Conservation (phyloP, 352 stramenopile species). For the Lagenidium sp. region DNA sequence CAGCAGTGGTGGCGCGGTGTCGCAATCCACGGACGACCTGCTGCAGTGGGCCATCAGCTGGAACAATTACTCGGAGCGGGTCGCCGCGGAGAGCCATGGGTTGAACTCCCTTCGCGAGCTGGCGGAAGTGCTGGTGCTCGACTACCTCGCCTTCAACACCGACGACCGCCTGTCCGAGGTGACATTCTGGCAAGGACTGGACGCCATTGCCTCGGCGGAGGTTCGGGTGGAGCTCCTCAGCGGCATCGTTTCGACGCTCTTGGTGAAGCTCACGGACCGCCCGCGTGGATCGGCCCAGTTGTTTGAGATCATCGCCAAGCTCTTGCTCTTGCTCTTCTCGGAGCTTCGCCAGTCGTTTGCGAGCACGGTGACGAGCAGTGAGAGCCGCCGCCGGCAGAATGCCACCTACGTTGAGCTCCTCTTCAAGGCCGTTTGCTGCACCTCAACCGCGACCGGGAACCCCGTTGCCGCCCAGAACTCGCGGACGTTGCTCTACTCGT, state of each 20-base stretch:
- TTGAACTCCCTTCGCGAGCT: constrained; percentile 73
- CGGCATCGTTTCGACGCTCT: constrained; percentile 43
- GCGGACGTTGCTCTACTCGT: constrained; percentile 70
- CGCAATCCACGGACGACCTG: constrained; percentile 10
- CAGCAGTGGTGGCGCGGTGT: constrained; percentile 31
- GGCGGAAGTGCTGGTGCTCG: constrained; percentile 68
- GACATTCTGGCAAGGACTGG: constrained; percentile 55
- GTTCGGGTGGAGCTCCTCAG: constrained; percentile 53
- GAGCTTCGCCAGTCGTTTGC: constrained; percentile 22
- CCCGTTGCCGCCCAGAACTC: constrained; percentile 63
- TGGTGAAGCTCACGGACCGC: constrained; percentile 54
- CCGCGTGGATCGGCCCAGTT: constrained; percentile 48
- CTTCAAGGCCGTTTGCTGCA: constrained; percentile 51
- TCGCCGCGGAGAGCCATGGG: constrained; percentile 70
- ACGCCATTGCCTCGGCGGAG: constrained; percentile 42
- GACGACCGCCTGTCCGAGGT: constrained; percentile 18
- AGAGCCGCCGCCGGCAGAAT: constrained; percentile 24
- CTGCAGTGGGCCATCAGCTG: constrained; percentile 75
- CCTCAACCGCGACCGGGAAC: constrained; percentile 54
- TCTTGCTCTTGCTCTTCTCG: constrained; percentile 39
- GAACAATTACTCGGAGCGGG: constrained; percentile 80
- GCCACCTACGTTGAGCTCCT: constrained; percentile 49
- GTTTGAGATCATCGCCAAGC: constrained; percentile 65
- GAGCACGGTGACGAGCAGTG: constrained; percentile 4
- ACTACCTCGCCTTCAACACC: constrained; percentile 47